These are phyloP conservation scores for Quercus phellos DNA, from an alignment of 331 rosid species.

Conservation along the genomic window DNA sequence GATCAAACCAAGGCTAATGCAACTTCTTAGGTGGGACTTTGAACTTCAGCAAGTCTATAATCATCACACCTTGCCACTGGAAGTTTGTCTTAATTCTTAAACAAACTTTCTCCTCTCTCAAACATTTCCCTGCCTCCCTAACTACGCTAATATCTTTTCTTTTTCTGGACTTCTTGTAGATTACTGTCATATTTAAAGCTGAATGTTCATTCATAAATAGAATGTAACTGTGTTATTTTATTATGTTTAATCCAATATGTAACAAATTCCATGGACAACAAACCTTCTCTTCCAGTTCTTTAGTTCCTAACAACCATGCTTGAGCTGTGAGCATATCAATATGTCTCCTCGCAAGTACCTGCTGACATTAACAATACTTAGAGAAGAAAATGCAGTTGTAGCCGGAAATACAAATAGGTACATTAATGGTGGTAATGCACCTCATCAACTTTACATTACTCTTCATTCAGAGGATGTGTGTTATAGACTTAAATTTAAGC, in stretches of 20 bases:
- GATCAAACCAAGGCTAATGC: neutral
- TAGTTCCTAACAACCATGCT: slow-evolving; percentile 70
- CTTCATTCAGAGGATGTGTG: neutral
- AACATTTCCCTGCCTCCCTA: neutral
- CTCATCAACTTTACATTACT: neutral
- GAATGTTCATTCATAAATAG: neutral
- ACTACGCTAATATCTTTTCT: neutral
- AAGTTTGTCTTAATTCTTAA: neutral
- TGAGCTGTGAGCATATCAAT: slow-evolving; percentile 60
- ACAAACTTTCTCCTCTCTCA: neutral
- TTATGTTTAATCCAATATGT: neutral
- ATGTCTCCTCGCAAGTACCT: slow-evolving; percentile 85
- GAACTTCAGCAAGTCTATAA: neutral
- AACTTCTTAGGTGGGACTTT: neutral
- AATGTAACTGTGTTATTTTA: neutral
- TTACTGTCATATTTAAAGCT: neutral
- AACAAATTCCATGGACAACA: slow-evolving; percentile 7
- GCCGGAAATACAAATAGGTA: no score
- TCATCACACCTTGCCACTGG: neutral
- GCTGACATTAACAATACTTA: slow-evolving; percentile 18
- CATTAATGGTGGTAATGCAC: neutral
- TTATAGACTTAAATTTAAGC: neutral
- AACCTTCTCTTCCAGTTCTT: slow-evolving; percentile 85
- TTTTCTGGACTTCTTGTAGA: neutral
- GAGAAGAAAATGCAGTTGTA: neutral